phyloP scores from a whole-genome alignment of 2,329 filamentous ascomycete species.

The Botrytis paeoniae region DNA sequence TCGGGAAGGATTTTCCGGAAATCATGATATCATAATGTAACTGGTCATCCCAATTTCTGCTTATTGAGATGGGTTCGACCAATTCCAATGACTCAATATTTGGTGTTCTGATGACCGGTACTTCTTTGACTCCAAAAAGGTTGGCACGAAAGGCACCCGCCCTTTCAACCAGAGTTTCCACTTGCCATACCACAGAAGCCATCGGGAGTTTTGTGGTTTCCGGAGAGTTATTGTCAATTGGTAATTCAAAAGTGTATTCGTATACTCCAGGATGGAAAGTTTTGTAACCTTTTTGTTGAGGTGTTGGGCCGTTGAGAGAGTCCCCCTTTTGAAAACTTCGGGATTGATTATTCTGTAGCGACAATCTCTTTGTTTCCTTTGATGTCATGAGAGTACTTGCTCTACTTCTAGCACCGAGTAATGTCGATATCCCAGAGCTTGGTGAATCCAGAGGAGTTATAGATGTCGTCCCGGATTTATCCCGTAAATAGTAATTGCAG shows the following conservation, averaged over 20 bases:
- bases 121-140: slow-evolving; percentile 63
- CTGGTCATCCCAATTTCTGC: slow-evolving; percentile 72
- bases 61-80: slow-evolving; percentile 73
- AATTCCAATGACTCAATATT: slow-evolving; percentile 68
- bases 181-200: slow-evolving; percentile 67
- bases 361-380: slow-evolving; percentile 52
- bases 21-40: slow-evolving; percentile 76
- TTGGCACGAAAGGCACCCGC: slow-evolving; percentile 70
- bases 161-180: slow-evolving; percentile 67
- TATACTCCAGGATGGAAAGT: slow-evolving; percentile 53
- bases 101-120: slow-evolving; percentile 65
- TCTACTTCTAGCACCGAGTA: slow-evolving; percentile 29
- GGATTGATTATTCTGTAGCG: slow-evolving; percentile 62
- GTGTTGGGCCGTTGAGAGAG: slow-evolving; percentile 50
- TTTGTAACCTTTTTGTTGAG: slow-evolving; percentile 64
- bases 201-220: slow-evolving; percentile 70
- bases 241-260: slow-evolving; percentile 69
- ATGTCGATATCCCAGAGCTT: slow-evolving; percentile 30
- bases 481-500: slow-evolving; percentile 50
- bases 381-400: slow-evolving; percentile 30
- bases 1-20: slow-evolving; percentile 71
- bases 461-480: slow-evolving; percentile 33
- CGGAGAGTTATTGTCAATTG: slow-evolving; percentile 71
- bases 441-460: slow-evolving; percentile 29
- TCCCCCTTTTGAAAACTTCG: slow-evolving; percentile 67